Evolutionary conservation across 129 eudicot genomes (phyloP), one percentile per base, ranked within the genome.

Genomic region (Artemisia annua): DNA sequence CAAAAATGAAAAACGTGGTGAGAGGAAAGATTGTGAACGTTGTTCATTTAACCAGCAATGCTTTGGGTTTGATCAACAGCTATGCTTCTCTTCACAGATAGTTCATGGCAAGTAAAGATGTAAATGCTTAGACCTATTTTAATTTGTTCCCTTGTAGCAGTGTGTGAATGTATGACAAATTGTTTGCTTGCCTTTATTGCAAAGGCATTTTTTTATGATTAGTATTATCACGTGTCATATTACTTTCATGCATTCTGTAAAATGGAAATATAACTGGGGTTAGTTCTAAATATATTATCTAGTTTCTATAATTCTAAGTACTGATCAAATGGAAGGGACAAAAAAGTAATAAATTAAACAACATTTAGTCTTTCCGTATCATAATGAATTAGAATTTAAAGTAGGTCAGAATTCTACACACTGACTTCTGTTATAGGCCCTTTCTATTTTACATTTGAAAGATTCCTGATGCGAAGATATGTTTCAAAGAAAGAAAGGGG

Each of bases 21-120:
- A 81, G 90, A 67, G 87, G 79, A 26, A 70, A 48, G 67, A 83
- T 85, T 57, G 63, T 75, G 67, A 83, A 81, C 39, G 85, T 76
- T 70, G 87, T 71, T 7, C 86, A 88, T 35, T 66, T 85, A 54
- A 85, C 88, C 3, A 88, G 87, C 71, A 85, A 83, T 67, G 86
- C 88, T 58, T 74, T 88, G 80, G 83, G 83, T 66, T 80, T 85
- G 67, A 65, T 83, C 84, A 85, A 85, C 14, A 84, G 54, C 16
- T 84, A 76, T 71, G 87, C 87, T 75, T 67, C 84, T 62, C 60
- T 74, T 6, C 63, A 17, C 5, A 35, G 14, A 30, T 57, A 57
- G 32, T 20, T 54, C 26, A 55, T 6, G 61, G 61, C 9, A 7
- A 17, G 32, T 57, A 54, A 22, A 57, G 4, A 2, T 7, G 7